These are phyloP conservation scores for Colletotrichum sublineola DNA, from an alignment of 2,329 filamentous ascomycete genomes.

Conservation along the genomic window DNA sequence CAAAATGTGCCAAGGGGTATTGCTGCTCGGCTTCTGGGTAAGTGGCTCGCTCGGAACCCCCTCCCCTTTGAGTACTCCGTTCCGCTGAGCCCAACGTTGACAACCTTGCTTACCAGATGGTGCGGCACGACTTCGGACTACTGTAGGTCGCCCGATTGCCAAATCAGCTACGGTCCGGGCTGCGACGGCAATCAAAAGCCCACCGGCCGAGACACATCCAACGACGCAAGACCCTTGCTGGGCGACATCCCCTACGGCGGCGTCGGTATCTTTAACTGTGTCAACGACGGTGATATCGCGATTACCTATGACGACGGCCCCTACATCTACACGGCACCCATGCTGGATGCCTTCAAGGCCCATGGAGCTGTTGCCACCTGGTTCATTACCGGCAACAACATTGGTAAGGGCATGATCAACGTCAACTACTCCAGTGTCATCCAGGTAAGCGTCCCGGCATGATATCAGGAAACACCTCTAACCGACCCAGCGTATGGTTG, in stretches of 20 bases:
- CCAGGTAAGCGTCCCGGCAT: background rate
- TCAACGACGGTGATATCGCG: conserved; percentile 50
- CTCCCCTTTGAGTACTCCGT: background rate
- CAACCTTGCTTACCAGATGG: background rate
- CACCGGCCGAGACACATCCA: conserved; percentile 45
- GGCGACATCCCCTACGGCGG: conserved; percentile 49
- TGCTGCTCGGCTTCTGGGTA: conserved; percentile 53
- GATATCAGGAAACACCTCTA: background rate
- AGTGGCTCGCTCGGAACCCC: background rate
- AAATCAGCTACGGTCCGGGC: conserved; percentile 47
- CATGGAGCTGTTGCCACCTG: conserved; percentile 53
- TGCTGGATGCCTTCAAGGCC: conserved; percentile 53
- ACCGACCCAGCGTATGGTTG: conserved; percentile 54
- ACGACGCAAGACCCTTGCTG: conserved; percentile 45
- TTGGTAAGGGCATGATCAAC: conserved; percentile 52
- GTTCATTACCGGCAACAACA: conserved; percentile 52
- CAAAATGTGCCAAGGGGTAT: conserved; percentile 48
- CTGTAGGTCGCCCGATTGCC: conserved; percentile 48
- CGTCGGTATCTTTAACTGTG: conserved; percentile 52
- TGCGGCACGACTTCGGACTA: conserved; percentile 49
- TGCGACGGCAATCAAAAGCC: conserved; percentile 50
- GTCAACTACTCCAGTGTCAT: conserved; percentile 51
- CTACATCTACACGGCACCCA: conserved; percentile 49
- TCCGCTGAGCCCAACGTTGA: background rate
- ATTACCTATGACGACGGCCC: conserved; percentile 56